Evolutionary conservation across 495 filamentous ascomycete genomes (phyloP), one percentile per base, ranked within the genome.

Genomic region (Neurospora sp.): DNA sequence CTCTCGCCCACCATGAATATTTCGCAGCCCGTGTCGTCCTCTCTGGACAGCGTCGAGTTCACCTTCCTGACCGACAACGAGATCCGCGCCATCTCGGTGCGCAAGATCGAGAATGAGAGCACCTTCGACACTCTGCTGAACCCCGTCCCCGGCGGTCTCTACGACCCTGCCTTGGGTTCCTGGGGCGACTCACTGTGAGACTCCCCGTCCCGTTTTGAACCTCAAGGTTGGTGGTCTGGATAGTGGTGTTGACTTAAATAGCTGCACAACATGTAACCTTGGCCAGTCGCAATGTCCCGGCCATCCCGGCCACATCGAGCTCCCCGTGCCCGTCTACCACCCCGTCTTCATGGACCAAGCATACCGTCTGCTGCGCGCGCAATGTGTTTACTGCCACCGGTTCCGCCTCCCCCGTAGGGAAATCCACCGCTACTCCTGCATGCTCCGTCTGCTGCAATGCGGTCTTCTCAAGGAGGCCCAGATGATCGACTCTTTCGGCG

Each of bases 301-400:
- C 73, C 96, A 99, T 83, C 87, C 89, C 40, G 96, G 96, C 69
- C 96, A 98, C 79, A 96, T 99, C 79, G 93, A 97, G 75, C 89
- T 99, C 37, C 94, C 96, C 4, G 90, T 94, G 12, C 92, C 91
- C 59, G 90, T 97, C 69, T 99, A 98, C 79, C 95, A 98, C 83
- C 91, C 94, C 35, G 90, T 93, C 1, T 97, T 97, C 81, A 91
- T 99, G 85, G 93, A 96, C 79, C 95, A 97, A 80, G 84, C 92
- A 70, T 87, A 94, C 70, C 89, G 93, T 38, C 83, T 99, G 20
- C 85, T 99, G 41, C 89, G 93, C 70, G 90, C 91, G 48, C 92
- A 93, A 83, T 99, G 96, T 81, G 86, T 90, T 70, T 97, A 95
- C 82, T 99, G 96, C 82, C 90, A 93, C 75, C 88, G 88, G 59